Conservation (phyloP, 2,329 filamentous ascomycete genomes). For the Verticillium alfalfae region DNA sequence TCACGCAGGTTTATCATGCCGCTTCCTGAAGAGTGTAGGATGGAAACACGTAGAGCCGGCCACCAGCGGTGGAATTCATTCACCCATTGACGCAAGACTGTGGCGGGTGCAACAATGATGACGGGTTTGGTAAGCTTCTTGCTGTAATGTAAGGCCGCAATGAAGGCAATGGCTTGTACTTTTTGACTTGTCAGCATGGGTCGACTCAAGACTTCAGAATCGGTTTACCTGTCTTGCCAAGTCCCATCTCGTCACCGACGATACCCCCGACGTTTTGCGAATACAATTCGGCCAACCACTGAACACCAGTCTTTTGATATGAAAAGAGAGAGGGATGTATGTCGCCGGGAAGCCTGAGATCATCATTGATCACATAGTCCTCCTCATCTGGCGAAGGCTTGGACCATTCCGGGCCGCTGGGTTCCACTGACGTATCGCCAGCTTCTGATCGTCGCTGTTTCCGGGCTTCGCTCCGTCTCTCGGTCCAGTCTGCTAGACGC, state of each 20-base stretch:
- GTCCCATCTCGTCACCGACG: slow-evolving; percentile 94
- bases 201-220: not conserved
- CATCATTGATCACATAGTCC: slow-evolving; percentile 70
- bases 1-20: slow-evolving; percentile 85
- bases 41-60: slow-evolving; percentile 95
- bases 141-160: slow-evolving; percentile 90
- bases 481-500: slow-evolving; percentile 71
- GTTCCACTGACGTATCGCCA: slow-evolving; percentile 32
- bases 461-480: slow-evolving; percentile 37
- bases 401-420: slow-evolving; percentile 63
- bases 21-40: slow-evolving; percentile 90
- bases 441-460: slow-evolving; percentile 25
- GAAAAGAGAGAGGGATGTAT: slow-evolving; percentile 90
- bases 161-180: slow-evolving; percentile 64
- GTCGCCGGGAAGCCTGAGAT: slow-evolving; percentile 80
- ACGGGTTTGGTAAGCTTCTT: slow-evolving; percentile 77
- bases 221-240: slow-evolving; percentile 72
- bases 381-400: slow-evolving; percentile 78
- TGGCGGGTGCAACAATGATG: slow-evolving; percentile 89
- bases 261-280: slow-evolving; percentile 88
- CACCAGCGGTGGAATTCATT: slow-evolving; percentile 99
- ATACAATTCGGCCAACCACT: slow-evolving; percentile 93
- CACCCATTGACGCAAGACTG: slow-evolving; percentile 95
- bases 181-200: slow-evolving; percentile 4
- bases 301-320: slow-evolving; percentile 94